These are phyloP conservation scores for Penicillium angulare DNA, from an alignment of 495 filamentous ascomycete species.

Conservation along the genomic window DNA sequence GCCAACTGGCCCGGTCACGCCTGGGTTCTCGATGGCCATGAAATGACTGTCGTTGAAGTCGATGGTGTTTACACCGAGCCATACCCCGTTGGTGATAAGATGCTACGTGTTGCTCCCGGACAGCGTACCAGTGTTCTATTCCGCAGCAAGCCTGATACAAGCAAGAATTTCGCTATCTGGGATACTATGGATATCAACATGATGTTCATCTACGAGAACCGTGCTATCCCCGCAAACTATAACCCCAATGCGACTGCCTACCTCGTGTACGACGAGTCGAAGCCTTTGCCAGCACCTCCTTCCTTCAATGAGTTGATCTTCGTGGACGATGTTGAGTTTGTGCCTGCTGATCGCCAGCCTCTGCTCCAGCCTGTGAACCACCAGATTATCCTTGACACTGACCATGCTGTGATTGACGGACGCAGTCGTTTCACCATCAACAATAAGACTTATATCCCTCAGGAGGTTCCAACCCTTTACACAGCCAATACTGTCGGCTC, in stretches of 20 bases:
- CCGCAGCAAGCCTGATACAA: slow-evolving; percentile 51
- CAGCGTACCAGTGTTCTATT: slow-evolving; percentile 70
- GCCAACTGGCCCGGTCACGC: slow-evolving; percentile 59
- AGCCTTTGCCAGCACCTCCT: slow-evolving; percentile 55
- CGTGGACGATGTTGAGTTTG: slow-evolving; percentile 71
- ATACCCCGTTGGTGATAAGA: slow-evolving; percentile 44
- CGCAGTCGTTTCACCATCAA: slow-evolving; percentile 42
- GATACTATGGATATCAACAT: slow-evolving; percentile 54
- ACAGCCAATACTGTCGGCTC: slow-evolving; percentile 51
- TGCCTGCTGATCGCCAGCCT: slow-evolving; percentile 64
- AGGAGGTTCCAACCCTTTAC: slow-evolving; percentile 76
- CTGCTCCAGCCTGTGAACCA: slow-evolving; percentile 30
- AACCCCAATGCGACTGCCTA: slow-evolving; percentile 79
- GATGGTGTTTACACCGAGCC: slow-evolving; percentile 70
- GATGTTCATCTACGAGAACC: slow-evolving; percentile 46
- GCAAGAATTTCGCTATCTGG: slow-evolving; percentile 56
- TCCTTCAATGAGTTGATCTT: slow-evolving; percentile 57
- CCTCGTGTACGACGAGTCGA: slow-evolving; percentile 67
- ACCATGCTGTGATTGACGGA: slow-evolving; percentile 64
- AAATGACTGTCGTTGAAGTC: slow-evolving; percentile 65
- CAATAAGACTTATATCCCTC: slow-evolving; percentile 49
- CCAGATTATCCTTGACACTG: slow-evolving; percentile 38
- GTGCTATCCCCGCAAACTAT: slow-evolving; percentile 26
- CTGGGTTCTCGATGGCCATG: slow-evolving; percentile 52
- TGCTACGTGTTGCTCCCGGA: slow-evolving; percentile 63